Evolutionary conservation across 2,329 filamentous ascomycete species (phyloP), one percentile per base, ranked within the genome.

Genomic region (Penicillium olsonii): DNA sequence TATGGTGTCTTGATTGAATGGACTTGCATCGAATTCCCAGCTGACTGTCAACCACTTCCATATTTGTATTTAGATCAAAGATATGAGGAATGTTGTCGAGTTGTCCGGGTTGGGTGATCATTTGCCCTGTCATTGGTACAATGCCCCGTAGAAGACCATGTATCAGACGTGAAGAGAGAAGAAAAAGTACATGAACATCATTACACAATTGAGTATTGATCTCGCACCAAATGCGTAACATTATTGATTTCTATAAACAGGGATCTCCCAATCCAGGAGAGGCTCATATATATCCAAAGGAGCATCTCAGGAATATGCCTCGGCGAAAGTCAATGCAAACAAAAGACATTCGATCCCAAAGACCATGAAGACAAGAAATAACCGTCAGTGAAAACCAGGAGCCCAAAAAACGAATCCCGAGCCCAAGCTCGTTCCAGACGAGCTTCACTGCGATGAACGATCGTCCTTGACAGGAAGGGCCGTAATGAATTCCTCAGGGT

Each of bases 391-490:
- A n/a, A 22, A 24, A 11, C 29, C 24, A 20, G 42, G n/a, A 20
- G 10, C 8, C 45, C 34, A 34, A n/a, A n/a, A 47, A 42, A 15
- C 15, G 20, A 15, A 19, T 15, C 26, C 34, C 38, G 19, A 18
- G 7, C 38, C 1, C n/a, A 26, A 50, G 10, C 42, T 42, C 41
- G 53, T 45, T 47, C 27, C 41, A 44, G 45, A 48, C 19, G 42
- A 37, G 18, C 37, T 42, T 37, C 51, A 47, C 11, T 43, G 42
- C n/a, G 11, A n/a, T 12, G 33, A n/a, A 18, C 44, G 45, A 19
- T 53, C 47, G 9, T 42, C 47, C 20, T 56, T 50, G 10, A 26
- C 37, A 24, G 52, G 50, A 10, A 37, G 41, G 20, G 38, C 43
- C 10, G 50, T 37, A 2, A 17, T 24, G 11, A 39, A 37, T 11